phyloP scores from a whole-genome alignment of 2,329 filamentous ascomycete genomes.

The Ceratocystis albifundus region DNA sequence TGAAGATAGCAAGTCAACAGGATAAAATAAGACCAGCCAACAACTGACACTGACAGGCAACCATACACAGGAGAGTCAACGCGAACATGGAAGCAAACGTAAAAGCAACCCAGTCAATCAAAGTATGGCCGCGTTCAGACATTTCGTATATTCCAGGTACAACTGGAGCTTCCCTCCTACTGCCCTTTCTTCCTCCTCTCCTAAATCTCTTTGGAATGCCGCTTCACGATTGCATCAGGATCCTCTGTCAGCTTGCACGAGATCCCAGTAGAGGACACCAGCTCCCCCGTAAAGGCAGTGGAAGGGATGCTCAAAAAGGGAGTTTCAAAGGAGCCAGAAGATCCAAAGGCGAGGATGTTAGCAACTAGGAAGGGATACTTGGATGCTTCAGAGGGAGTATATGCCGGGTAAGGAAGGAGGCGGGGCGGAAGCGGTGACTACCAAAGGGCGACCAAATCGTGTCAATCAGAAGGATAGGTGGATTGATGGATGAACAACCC shows the following conservation, averaged over 20 bases:
- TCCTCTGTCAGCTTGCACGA: background rate
- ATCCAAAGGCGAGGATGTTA: background rate
- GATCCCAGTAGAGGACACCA: background rate
- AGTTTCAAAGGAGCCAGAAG: background rate
- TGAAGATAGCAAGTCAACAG: too few relatives aligned
- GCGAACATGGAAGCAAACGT: too few relatives aligned
- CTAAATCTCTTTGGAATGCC: conserved; percentile 4
- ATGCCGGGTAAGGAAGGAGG: background rate
- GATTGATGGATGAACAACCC: background rate
- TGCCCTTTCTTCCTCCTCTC: too few relatives aligned
- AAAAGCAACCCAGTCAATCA: background rate
- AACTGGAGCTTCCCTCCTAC: background rate
- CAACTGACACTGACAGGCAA: too few relatives aligned
- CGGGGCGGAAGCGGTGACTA: background rate
- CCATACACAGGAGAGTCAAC: too few relatives aligned
- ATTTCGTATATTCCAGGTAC: conserved; percentile 1
- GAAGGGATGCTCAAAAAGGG: background rate
- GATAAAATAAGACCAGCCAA: too few relatives aligned
- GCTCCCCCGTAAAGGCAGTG: background rate
- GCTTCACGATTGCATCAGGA: background rate
- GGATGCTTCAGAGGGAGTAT: background rate
- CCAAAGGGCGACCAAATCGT: background rate
- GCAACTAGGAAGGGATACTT: background rate
- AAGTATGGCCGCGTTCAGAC: background rate
- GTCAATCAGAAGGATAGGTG: background rate